Percentiles rank a stretch among this genome's conserved stretches.
Conservation (phyloP, 2,329 filamentous ascomycete genomes). For the Aspergillus ochraceus region DNA sequence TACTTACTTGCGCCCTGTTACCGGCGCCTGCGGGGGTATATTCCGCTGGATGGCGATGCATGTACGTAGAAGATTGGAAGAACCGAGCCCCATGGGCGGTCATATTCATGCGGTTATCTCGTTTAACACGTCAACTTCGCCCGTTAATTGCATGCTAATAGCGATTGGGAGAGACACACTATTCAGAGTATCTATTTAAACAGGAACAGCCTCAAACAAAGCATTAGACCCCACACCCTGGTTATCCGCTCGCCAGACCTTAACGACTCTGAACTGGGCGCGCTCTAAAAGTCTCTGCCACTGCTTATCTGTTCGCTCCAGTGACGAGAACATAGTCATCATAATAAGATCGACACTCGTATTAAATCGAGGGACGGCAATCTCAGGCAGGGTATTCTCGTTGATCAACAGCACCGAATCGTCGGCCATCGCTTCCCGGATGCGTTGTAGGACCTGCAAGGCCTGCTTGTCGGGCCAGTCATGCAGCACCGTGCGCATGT, state of each 20-base stretch:
- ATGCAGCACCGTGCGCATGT: conserved; percentile 33
- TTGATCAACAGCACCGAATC: conserved; percentile 17
- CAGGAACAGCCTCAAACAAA: no score
- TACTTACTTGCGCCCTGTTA: no score
- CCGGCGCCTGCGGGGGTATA: no score
- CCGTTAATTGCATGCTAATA: no score
- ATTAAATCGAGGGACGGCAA: background rate
- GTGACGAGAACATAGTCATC: conserved; percentile 16
- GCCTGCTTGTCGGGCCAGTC: conserved; percentile 29
- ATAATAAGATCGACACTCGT: conserved; percentile 15
- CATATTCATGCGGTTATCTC: no score
- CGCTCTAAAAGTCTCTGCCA: conserved; percentile 8
- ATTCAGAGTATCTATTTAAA: no score
- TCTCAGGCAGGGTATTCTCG: conserved; percentile 14
- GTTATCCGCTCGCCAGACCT: conserved; percentile 4
- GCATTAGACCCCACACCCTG: background rate
- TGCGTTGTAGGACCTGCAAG: conserved; percentile 1
- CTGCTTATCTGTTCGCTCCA: conserved; percentile 14
- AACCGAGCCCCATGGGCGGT: no score
- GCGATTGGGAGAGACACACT: no score
- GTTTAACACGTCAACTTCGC: no score
- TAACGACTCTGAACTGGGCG: conserved; percentile 9
- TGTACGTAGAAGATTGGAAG: no score
- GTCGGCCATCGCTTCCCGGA: conserved; percentile 16
- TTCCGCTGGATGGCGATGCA: no score